Evolutionary conservation across 495 filamentous ascomycete species (phyloP), one percentile per base, ranked within the genome.

Genomic region (Corynascus novoguineensis): DNA sequence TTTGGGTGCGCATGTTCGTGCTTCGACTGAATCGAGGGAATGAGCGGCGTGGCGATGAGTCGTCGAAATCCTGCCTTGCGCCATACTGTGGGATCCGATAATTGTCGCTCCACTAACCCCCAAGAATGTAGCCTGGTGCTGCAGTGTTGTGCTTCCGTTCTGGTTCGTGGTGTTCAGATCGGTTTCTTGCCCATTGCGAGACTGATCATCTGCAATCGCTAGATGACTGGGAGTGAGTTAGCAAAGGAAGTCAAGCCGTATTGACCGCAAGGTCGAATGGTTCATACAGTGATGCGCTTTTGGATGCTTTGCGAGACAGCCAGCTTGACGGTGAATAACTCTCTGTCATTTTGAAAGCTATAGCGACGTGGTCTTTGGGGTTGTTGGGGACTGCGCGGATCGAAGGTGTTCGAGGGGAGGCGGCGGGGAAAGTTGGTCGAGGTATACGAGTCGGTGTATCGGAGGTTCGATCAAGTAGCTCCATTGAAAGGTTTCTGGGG

Each of bases 301-400:
- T 58, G 15, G 48, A 8, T 31, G 56, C 29, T 7, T 61, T 64
- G 8, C 41, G 57, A 19, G 58, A 64, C 8, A 54, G 61, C 61
- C 58, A 64, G 11, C 41, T 55, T 5, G 53, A 58, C 6, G 58
- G 58, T 19, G 61, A 64, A 25, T 57, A 47, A 24, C 17, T 51
- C 11, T 37, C 82, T 81, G 64, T 75, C 4, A 40, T 12, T 2
- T 21, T 21, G 46, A 37, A 28, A 34, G 47, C 22, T n/a, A 21
- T 19, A 25, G 14, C 22, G 14, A 32, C 28, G 38, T 34, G 27
- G 19, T 61, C 42, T n/a, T 17, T 38, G n/a, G 31, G 48, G 41
- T 45, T 57, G 34, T 58, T 58, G 5, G 48, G 59, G 12, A 61
- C 59, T 1, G 54, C 55, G 41, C 59, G 54, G 25, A 61, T 61